Evolutionary conservation across 129 eudicot species (phyloP), one percentile per base, ranked within the genome.

Genomic region (Solidago caesia): DNA sequence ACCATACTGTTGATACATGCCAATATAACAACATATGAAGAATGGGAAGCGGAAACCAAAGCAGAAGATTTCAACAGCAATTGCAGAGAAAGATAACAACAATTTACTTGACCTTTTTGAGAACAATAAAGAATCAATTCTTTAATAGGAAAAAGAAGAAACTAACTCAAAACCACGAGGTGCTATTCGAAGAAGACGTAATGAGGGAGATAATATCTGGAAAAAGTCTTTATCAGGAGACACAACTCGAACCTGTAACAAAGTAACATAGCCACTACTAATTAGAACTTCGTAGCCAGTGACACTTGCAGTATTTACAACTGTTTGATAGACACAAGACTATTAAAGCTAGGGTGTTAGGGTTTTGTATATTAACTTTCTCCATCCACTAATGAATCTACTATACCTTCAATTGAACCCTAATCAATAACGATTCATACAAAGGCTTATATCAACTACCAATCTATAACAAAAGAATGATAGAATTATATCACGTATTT

Each of bases 191-290:
- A 94, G 70, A 74, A 94, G 97, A 55, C 97, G 99, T 70, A 94
- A 81, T 4, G 99, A 94, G 57, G 99, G 99, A 71, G 99, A 94
- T 73, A 94, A 82, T 74, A 94, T 94, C 87, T 94, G 97, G 66
- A 94, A 94, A 76, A 94, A 94, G 74, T 94, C 99, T 84, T 91
- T 94, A 80, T 94, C 99, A 0, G 99, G 99, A 73, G 99, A 94
- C 82, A 94, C 99, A 79, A 94, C 96, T 76, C 97, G 87, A 45
- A 94, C 99, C 99, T 94, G 87, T 59, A 73, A 61, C 76, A 64
- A 80, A 63, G 76, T 55, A 13, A 72, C 4, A 29, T 53, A 67
- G 60, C 72, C 65, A 33, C 67, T 41, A 49, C 4, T 39, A 14
- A 64, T 74, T 12, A 42, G 55, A 72, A 70, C 75, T 70, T 70